Evolutionary conservation across 2,329 filamentous ascomycete genomes (phyloP), one percentile per base, ranked within the genome.

Genomic region (Colletotrichum truncatum): DNA sequence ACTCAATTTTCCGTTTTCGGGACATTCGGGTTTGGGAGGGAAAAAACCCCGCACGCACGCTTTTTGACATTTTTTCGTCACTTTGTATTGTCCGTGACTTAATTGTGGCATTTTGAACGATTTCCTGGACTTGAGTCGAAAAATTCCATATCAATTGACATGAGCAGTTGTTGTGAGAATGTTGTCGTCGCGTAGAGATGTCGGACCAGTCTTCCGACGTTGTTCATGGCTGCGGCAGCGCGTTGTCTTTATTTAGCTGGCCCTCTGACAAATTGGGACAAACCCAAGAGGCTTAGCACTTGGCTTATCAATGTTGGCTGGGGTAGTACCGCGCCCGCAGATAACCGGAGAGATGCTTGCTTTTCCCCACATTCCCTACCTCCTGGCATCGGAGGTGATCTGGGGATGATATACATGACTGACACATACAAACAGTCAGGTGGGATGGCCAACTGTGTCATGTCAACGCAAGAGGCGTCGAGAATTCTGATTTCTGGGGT

Each of bases 51-150:
- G 32, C 39, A 66, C 66, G 53, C 63, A 68, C 66, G 66, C 66
- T 64, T 67, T 66, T 36, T 67, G 64, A 51, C 64, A 66, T 51
- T 68, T 68, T 25, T 67, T 67, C 48, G 64, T 68, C 58, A 68
- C 66, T 54, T 67, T 68, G 58, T 64, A 64, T 25, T 68, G 66
- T 16, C 60, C 66, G 18, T 68, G 66, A 49, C 41, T 65, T 18
- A 55, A 30, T 54, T 67, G 61, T 10, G 65, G 61, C 65, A 67
- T 67, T 49, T 21, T 45, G 60, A 25, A 55, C 8, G 28, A 30
- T 36, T n/a, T 59, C 55, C 16, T 16, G 23, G 38, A 55, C 60
- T 32, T 4, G 21, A 6, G n/a, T 43, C 43, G n/a, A 12, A 43
- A 16, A 6, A 14, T 30, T 60, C 57, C 60, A 64, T 59, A 36